Conservation (phyloP, 345 rosid genomes). For the Sonneratia alba region DNA sequence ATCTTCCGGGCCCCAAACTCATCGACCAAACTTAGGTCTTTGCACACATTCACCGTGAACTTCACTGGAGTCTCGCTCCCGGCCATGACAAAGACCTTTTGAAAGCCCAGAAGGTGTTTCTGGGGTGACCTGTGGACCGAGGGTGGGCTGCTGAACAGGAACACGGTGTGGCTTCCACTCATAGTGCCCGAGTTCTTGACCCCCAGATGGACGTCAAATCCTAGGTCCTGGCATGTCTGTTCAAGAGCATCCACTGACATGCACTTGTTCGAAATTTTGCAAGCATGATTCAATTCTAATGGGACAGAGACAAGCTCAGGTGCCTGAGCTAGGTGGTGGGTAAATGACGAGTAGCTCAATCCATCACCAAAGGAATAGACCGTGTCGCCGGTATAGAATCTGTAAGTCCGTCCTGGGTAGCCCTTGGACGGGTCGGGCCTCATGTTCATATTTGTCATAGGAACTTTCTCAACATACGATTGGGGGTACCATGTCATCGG, state of each 20-base stretch:
- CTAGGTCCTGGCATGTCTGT: constrained; percentile 29
- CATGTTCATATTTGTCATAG: constrained; percentile 97
- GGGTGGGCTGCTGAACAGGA: constrained; percentile 65
- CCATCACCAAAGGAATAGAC: constrained; percentile 85
- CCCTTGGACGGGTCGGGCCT: constrained; percentile 63
- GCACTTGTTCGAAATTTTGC: constrained; percentile 47
- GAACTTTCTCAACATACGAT: constrained; percentile 53
- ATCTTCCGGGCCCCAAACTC: constrained; percentile 53
- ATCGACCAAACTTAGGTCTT: constrained; percentile 68
- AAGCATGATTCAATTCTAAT: constrained; percentile 40
- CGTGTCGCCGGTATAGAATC: constrained; percentile 84
- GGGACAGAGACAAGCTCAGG: constrained; percentile 37
- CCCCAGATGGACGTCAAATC: constrained; percentile 41
- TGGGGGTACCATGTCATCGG: constrained; percentile 99
- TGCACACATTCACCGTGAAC: constrained; percentile 61
- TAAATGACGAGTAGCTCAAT: constrained; percentile 46
- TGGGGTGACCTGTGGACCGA: constrained; percentile 50
- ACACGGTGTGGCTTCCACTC: constrained; percentile 63
- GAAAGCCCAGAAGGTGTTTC: constrained; percentile 60
- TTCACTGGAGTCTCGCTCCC: constrained; percentile 26
- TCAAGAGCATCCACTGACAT: constrained; percentile 39
- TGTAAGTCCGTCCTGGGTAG: constrained; percentile 80
- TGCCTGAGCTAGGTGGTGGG: constrained; percentile 45
- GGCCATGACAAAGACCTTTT: constrained; percentile 44
- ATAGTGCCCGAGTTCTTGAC: constrained; percentile 40